Evolutionary conservation across 768 basidiomycete genomes (phyloP).

Genomic region (Cubamyces sp.): DNA sequence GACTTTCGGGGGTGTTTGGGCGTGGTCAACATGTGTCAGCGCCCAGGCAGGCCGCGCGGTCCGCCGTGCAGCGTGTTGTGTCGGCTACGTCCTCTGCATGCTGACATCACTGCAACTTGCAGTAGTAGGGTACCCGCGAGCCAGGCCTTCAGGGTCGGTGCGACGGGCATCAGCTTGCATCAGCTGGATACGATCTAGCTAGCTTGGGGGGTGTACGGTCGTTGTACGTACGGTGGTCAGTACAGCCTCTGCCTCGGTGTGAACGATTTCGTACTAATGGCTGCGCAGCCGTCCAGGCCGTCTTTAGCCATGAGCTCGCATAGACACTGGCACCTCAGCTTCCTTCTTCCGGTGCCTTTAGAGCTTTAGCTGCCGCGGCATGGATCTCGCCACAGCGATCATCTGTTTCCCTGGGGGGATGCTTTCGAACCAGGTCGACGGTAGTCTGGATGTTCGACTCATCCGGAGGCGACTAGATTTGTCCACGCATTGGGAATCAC

Average conservation of each 20-base stretch:
- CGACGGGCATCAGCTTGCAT: slow-evolving; percentile 1
- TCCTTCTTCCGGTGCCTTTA: slow-evolving; percentile 14
- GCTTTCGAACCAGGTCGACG: not conserved
- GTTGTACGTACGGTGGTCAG: not conserved
- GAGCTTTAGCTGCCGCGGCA: not conserved
- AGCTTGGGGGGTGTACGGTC: too few species aligned
- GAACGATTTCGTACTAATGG: not conserved
- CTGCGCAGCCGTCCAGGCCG: slow-evolving; percentile 8
- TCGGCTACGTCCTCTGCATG: not conserved
- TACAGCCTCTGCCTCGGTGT: not conserved
- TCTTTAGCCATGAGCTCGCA: slow-evolving; percentile 10
- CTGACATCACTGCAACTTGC: not conserved
- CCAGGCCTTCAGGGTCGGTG: not conserved
- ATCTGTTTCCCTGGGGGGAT: not conserved
- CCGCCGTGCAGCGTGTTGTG: slow-evolving; percentile 1
- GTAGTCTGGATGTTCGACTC: not conserved
- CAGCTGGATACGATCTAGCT: slow-evolving; percentile 3
- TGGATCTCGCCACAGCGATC: slow-evolving; percentile 3
- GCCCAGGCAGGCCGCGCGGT: not conserved
- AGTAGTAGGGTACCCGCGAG: not conserved
- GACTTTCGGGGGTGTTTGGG: not conserved
- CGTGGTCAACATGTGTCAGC: slow-evolving; percentile 6
- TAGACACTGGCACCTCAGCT: not conserved
- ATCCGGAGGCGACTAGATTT: too few species aligned
- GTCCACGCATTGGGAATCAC: not conserved